Evolutionary conservation across 2,329 filamentous ascomycete species (phyloP).

Genomic region (Apiospora pterosperma): DNA sequence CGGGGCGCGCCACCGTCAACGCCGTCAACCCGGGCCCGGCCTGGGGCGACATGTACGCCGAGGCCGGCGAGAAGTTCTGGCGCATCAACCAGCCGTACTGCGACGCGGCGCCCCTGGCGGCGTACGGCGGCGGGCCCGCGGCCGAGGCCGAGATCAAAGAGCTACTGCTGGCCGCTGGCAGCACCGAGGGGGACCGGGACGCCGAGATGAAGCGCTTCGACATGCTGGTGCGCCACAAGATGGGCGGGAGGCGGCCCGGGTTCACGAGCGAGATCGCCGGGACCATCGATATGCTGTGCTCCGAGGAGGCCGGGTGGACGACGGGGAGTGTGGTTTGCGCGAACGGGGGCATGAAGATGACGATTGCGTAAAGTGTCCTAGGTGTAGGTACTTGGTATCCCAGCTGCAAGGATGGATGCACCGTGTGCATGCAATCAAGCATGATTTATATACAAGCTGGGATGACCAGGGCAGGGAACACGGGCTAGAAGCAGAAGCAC

Average conservation of each 20-base stretch:
- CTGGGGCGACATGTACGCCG: conserved; percentile 13
- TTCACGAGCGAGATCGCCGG: conserved; percentile 17
- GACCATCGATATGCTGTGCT: conserved; percentile 16
- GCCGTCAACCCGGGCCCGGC: conserved; percentile 24
- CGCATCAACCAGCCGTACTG: conserved; percentile 11
- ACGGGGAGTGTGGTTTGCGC: conserved; percentile 19
- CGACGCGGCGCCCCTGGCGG: conserved; percentile 10
- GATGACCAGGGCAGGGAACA: too few species aligned
- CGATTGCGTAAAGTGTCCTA: conserved; percentile 2
- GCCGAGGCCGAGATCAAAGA: background rate
- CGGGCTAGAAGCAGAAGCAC: too few species aligned
- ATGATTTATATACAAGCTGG: too few species aligned
- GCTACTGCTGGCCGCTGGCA: background rate
- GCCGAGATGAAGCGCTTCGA: conserved; percentile 7
- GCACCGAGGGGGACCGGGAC: background rate
- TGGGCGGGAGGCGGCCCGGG: conserved; percentile 8
- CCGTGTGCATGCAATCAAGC: too few species aligned
- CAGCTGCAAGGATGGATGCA: too few species aligned
- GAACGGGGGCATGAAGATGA: conserved; percentile 16
- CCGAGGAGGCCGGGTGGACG: conserved; percentile 16
- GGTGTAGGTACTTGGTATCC: too few species aligned
- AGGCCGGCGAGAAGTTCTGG: conserved; percentile 8
- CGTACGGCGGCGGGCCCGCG: background rate
- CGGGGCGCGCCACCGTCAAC: conserved; percentile 20
- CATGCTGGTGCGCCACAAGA: conserved; percentile 5